These are phyloP conservation scores for Penicillium sp. DNA, from an alignment of 2,329 filamentous ascomycete species.

Conservation along the genomic window DNA sequence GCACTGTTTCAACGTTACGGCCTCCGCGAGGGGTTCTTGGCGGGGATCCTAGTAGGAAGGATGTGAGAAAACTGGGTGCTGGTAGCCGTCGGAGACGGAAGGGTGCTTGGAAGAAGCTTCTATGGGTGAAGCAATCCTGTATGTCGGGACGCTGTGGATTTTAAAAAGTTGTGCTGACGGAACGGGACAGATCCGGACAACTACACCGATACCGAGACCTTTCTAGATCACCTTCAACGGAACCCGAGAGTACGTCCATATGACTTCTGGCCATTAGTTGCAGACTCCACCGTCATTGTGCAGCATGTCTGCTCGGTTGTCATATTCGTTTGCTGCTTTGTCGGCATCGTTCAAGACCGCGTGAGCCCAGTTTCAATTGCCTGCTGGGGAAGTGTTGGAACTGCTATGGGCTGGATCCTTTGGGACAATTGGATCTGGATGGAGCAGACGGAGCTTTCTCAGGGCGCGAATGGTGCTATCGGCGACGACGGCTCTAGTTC, in stretches of 20 bases:
- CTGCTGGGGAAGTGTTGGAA: slow-evolving; percentile 76
- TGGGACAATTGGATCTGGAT: slow-evolving; percentile 89
- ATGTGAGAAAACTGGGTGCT: slow-evolving; percentile 55
- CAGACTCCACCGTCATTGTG: slow-evolving; percentile 92
- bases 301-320: slow-evolving; percentile 94
- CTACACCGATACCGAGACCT: slow-evolving; percentile 95
- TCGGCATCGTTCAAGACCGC: slow-evolving; percentile 80
- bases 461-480: slow-evolving; percentile 25
- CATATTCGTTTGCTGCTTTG: slow-evolving; percentile 92
- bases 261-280: slow-evolving; percentile 95
- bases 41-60: slow-evolving; percentile 34
- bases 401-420: slow-evolving; percentile 81
- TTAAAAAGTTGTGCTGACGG: slow-evolving; percentile 1
- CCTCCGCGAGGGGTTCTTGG: slow-evolving; percentile 41
- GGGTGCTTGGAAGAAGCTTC: slow-evolving; percentile 85
- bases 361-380: slow-evolving; percentile 90
- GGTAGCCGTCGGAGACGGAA: slow-evolving; percentile 66
- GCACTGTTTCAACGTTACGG: slow-evolving; percentile 45
- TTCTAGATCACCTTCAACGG: slow-evolving; percentile 90
- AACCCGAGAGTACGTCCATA: slow-evolving; percentile 93
- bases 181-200: slow-evolving; percentile 78
- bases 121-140: slow-evolving; percentile 98
- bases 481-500: slow-evolving; percentile 43
- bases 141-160: slow-evolving; percentile 13
- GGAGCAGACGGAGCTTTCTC: slow-evolving; percentile 52